Evolutionary conservation across 768 basidiomycete genomes (phyloP), one percentile per base, ranked within the genome.

Genomic region (Melanogaster broomeanus): DNA sequence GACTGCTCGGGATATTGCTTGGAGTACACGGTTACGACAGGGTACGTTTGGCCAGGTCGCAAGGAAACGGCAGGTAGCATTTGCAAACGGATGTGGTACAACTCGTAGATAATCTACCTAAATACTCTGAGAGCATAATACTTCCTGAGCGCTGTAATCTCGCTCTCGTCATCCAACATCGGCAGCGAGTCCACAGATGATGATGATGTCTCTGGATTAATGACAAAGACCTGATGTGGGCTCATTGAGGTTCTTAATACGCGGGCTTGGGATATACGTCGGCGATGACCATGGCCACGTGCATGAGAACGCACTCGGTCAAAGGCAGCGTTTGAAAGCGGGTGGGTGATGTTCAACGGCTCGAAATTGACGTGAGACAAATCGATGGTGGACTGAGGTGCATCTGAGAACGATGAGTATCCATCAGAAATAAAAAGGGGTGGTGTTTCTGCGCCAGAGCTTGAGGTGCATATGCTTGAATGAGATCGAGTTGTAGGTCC

Each of bases 331-430:
- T 64, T 77, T 9, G 80, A 72, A 27, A 73, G 62, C 0, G 84
- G 81, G 35, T 81, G 74, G 0, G 83, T 79, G 0, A 76, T 64
- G 42, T 83, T 84, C 5, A 82, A 66, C 16, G 91, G 75, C 16
- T 82, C 66, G 4, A 71, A 55, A 54, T 82, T 82, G 48, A 92
- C 65, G 2, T 83, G 81, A 0, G 78, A 76, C 2, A 90, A 64
- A 64, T 92, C 89, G 49, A 90, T 83, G 68, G 88, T 90, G 0
- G 87, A 89, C 64, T 87, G 81, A 0, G 89, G 90, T 28, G 84
- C 85, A 5, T 82, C 86, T 0, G 84, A 87, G 42, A 83, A 69
- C 0, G 78, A 70, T 2, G 83, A 88, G 1, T 85, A 85, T 3
- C 81, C 82, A 52, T 89, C 88, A 0, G 83, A 88, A 5, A 77